These are phyloP conservation scores for Neofusicoccum parvum DNA, from an alignment of 2,329 filamentous ascomycete species.

Conservation along the genomic window DNA sequence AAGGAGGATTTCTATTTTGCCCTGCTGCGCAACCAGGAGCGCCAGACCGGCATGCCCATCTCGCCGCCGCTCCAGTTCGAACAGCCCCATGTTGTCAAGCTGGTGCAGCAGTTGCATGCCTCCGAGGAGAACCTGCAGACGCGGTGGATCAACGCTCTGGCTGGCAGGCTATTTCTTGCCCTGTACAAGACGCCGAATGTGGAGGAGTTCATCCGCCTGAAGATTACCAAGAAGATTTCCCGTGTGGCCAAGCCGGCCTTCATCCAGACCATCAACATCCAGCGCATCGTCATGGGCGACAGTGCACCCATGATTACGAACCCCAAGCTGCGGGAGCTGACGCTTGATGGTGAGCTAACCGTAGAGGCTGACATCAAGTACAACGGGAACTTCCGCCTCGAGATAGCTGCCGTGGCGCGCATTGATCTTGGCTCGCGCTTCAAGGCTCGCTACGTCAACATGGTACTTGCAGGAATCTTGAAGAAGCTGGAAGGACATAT, in stretches of 20 bases:
- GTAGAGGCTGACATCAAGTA: conserved; percentile 88
- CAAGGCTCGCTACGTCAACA: conserved; percentile 85
- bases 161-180: conserved; percentile 85
- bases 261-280: conserved; percentile 80
- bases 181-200: conserved; percentile 83
- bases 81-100: conserved; percentile 79
- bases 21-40: conserved; percentile 80
- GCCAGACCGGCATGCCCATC: conserved; percentile 65
- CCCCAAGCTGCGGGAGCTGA: conserved; percentile 82
- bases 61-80: conserved; percentile 71
- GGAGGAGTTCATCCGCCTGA: conserved; percentile 75
- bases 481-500: conserved; percentile 84
- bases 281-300: conserved; percentile 82
- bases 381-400: conserved; percentile 82
- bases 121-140: conserved; percentile 89
- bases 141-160: conserved; percentile 88
- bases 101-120: conserved; percentile 89
- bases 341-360: conserved; percentile 85
- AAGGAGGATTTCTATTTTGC: conserved; percentile 99
- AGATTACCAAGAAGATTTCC: conserved; percentile 94
- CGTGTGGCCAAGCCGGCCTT: conserved; percentile 91
- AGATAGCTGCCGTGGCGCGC: conserved; percentile 88
- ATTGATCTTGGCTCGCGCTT: conserved; percentile 88
- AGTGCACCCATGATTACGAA: conserved; percentile 88
- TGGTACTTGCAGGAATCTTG: conserved; percentile 82